Evolutionary conservation across 768 basidiomycete species (phyloP), one percentile per base, ranked within the genome.

Genomic region (Guyanaporus albipodus): DNA sequence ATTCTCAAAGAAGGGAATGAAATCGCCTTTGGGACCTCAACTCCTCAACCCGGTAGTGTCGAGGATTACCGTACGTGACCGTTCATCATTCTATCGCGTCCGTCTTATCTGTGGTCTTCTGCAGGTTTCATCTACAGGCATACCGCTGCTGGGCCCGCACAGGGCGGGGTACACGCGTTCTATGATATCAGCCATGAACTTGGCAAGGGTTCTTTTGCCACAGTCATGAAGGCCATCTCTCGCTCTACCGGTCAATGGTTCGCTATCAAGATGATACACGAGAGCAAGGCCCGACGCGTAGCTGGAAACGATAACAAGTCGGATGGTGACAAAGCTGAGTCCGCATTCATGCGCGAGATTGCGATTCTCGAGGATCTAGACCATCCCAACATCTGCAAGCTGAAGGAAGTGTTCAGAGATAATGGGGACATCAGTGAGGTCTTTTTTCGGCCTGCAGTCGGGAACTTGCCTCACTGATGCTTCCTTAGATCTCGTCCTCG

Each of bases 151-250:
- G 74, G 77, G 0, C 67, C 70, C 12, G 70, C 77, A 0, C 67
- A 66, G 18, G 72, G 71, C 4, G 83, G 82, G 4, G 65, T 90
- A 9, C 79, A 83, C 59, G 76, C 76, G 1, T 68, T 72, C 44
- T 90, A 90, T 61, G 86, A 88, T 52, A 58, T 88, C 31, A 71
- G 74, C 26, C 63, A 71, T 41, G 84, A 88, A 63, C 78, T 97
- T 4, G 95, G 95, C 43, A 85, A 84, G 56, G 95, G 95, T 8
- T 83, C 90, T 3, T 98, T 96, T 61, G 95, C 92, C 4, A 85
- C 85, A 9, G 95, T 97, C 17, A 78, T 84, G 71, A 88, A 86
- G 62, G 92, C 89, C 2, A 72, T 93, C 36, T 76, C 82, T 55
- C 79, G 82, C 9, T 64, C 67, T 18, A 85, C 84, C 10, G 91